These are phyloP conservation scores for Bonia amplexicaulis DNA, from an alignment of 176 grass and related monocot genomes.

Conservation along the genomic window DNA sequence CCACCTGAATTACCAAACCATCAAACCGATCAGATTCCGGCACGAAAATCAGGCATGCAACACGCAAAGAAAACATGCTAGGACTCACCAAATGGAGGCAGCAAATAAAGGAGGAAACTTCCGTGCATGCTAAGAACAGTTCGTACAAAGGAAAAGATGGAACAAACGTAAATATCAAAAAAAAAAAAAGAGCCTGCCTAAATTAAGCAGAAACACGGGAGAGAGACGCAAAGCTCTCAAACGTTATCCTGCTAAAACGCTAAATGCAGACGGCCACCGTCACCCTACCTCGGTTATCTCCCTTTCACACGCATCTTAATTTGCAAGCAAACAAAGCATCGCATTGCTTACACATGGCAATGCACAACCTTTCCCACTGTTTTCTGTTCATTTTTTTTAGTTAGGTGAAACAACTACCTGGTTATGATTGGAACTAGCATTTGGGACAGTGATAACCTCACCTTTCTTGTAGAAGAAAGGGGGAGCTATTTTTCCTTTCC, in stretches of 20 bases:
- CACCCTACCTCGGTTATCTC: neutral
- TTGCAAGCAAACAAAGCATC: constrained; percentile 38
- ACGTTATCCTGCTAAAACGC: constrained; percentile 33
- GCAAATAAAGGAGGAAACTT: constrained; percentile 9
- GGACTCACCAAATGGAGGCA: neutral
- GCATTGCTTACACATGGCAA: constrained; percentile 24
- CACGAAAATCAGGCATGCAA: neutral
- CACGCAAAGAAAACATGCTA: neutral
- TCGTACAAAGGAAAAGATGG: neutral
- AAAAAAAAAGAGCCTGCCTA: neutral
- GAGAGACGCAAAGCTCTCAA: constrained; percentile 36
- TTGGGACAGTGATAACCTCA: neutral
- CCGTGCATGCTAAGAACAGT: neutral
- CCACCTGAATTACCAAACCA: constrained; percentile 33
- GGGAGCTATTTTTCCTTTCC: neutral
- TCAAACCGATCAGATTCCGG: neutral
- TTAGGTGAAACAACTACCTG: neutral
- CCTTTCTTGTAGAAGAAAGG: neutral
- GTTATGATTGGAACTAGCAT: neutral
- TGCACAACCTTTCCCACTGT: neutral
- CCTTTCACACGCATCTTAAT: constrained; percentile 14
- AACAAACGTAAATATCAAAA: neutral
- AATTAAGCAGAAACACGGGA: constrained; percentile 30
- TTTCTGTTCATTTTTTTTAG: neutral
- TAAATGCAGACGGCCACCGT: constrained; percentile 6